A percentile compares a stretch with the other conserved stretches of the same genome.
Evolutionary conservation across 2,329 filamentous ascomycete genomes (phyloP).

Genomic region (Hymenoscyphus albidus): DNA sequence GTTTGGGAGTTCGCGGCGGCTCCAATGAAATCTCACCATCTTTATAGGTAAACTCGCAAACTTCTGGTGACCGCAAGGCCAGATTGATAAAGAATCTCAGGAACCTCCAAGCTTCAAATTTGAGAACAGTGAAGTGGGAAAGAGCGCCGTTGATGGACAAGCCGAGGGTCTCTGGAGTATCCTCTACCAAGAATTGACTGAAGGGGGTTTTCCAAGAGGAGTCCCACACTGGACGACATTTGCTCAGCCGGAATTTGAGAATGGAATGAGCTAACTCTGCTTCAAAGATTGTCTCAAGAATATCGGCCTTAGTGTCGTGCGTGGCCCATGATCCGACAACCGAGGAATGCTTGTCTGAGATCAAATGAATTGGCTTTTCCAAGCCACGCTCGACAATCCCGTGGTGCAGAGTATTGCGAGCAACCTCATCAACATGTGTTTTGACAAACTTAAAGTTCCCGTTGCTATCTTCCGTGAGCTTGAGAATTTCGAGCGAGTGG

Average conservation of each 20-base stretch:
- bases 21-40: constrained; percentile 33
- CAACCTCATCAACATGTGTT: constrained; percentile 33
- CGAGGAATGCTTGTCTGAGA: constrained; percentile 34
- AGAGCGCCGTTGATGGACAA: constrained; percentile 66
- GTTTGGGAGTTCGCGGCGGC: constrained; percentile 40
- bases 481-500: constrained; percentile 55
- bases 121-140: constrained; percentile 65
- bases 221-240: constrained; percentile 41
- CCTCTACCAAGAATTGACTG: constrained; percentile 33
- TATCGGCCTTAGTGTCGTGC: constrained; percentile 28
- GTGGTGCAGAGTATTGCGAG: constrained; percentile 32
- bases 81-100: constrained; percentile 72
- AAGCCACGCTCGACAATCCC: constrained; percentile 12
- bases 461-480: constrained; percentile 31
- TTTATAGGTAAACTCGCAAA: constrained; percentile 48
- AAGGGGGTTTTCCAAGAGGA: constrained; percentile 36
- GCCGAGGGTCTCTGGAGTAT: constrained; percentile 52
- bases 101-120: constrained; percentile 59
- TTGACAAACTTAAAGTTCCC: constrained; percentile 28
- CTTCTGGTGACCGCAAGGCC: constrained; percentile 44
- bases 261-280: constrained; percentile 54
- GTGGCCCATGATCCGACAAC: constrained; percentile 33
- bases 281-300: constrained; percentile 46
- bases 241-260: constrained; percentile 50
- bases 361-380: constrained; percentile 26